Evolutionary conservation across 352 stramenopile genomes (phyloP), one percentile per base, ranked within the genome.

Genomic region (Phytophthora ohioensis): DNA sequence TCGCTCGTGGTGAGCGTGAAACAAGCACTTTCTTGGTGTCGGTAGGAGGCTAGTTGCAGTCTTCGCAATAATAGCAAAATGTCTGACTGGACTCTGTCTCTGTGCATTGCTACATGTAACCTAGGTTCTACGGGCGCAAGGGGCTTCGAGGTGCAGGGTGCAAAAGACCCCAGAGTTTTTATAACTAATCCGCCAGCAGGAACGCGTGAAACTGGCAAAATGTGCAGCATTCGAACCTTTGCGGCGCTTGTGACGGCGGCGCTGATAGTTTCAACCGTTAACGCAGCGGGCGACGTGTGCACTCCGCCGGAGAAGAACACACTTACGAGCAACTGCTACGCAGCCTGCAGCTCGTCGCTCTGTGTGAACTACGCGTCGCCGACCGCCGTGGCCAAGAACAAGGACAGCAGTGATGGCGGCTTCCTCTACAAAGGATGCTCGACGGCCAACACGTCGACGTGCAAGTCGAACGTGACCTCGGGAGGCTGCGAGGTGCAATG

Each of bases 381-480:
- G 35, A 76, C 71, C 6, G 54, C 58, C 1, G 62, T 77, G 32
- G 69, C 76, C 17, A 57, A 57, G 32, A 75, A 42, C 68, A 69
- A 75, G 4, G 62, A 73, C 2, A 78, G 71, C 21, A 81, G 69
- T 21, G 80, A 90, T 10, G 81, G 78, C 15, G 81, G 79, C 53
- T 91, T 90, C 57, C 91, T 91, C 67, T 87, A 82, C 61, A 76
- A 80, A 6, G 86, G 86, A 6, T 93, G 86, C 53, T 70, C 77
- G 43, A 76, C 79, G 13, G 70, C 81, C 4, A 70, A 64, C 11
- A 87, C 90, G 69, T 57, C 67, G 34, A 80, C 84, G 60, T 93
- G 86, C 71, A 67, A 82, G 27, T 59, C 69, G 31, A 79, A 84
- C 36, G 78, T 84, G 4, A 82, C 80, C 12, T 41, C 64, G 2